Evolutionary conservation across 225 moss, liverwort and hornwort genomes (phyloP), one percentile per base, ranked within the genome.

Genomic region (Neckera pumila): DNA sequence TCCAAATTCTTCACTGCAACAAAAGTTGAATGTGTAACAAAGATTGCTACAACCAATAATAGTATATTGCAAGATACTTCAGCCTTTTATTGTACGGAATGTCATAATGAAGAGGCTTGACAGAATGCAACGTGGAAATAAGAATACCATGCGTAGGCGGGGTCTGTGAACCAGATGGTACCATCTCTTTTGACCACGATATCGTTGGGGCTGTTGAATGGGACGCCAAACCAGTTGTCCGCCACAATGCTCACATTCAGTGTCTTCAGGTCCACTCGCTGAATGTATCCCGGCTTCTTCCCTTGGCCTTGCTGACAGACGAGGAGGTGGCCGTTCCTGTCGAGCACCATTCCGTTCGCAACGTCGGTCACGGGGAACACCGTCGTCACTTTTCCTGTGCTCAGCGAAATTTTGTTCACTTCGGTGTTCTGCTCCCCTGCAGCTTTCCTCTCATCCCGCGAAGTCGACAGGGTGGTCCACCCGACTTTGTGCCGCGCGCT

Each of bases 141-240:
- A 22, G 75, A 65, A 54, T 91, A 95, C 96, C 83, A 79, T 61
- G 92, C 95, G 83, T 96, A 95, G 77, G 89, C 36, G 38, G 96
- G 95, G 83, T 96, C 95, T 15, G 96, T 92, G 87, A 96, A 95
- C 96, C 96, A 96, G 59, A 96, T 93, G 54, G 95, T 93, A 76
- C 95, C 93, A 81, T 96, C 96, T 60, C 94, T 94, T 82, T 94
- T 96, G 56, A 94, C 96, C 49, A 96, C 91, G 57, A 95, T 70
- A 60, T 96, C 96, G 63, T 96, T 96, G 8, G 94, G 96, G 86
- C 96, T 95, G 83, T 95, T 96, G 77, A 95, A 93, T 6, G 89
- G 93, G 31, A 88, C 93, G 18, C 95, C 92, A 63, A 93, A 96
- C 96, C 96, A 96, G 58, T 96, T 95, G 86, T 96, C 95, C 26